Evolutionary conservation across 495 filamentous ascomycete genomes (phyloP).

Genomic region (Bacidia gigantensis): DNA sequence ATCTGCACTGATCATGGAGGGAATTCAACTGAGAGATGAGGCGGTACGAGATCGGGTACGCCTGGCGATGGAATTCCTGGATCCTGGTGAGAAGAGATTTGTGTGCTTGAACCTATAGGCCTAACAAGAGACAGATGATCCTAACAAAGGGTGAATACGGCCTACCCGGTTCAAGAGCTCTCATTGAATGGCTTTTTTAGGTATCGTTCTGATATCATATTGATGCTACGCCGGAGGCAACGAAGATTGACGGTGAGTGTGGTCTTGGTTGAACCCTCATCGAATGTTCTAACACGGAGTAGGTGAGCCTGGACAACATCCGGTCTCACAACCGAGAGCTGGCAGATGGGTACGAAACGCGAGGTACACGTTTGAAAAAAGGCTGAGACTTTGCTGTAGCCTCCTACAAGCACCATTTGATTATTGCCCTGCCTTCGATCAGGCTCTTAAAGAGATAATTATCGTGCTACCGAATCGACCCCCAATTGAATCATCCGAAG

Average conservation of each 20-base stretch:
- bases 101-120: neutral
- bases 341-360: conserved; percentile 62
- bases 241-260: conserved; percentile 47
- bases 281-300: conserved; percentile 8
- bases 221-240: conserved; percentile 83
- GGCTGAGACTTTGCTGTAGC: conserved; percentile 19
- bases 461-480: conserved; percentile 57
- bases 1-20: conserved; percentile 44
- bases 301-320: conserved; percentile 91
- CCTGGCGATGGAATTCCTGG: conserved; percentile 70
- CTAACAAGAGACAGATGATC: conserved; percentile 1
- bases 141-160: conserved; percentile 16
- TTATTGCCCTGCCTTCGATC: conserved; percentile 72
- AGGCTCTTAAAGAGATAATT: conserved; percentile 76
- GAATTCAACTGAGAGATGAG: conserved; percentile 63
- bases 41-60: conserved; percentile 67
- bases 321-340: conserved; percentile 78
- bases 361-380: too few species aligned
- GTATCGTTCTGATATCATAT: conserved; percentile 73
- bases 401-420: conserved; percentile 81
- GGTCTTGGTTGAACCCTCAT: neutral
- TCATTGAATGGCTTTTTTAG: too few species aligned
- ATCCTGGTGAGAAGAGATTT: conserved; percentile 48
- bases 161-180: too few species aligned
- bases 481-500: conserved; percentile 42